phyloP scores from a whole-genome alignment of 2,329 filamentous ascomycete species.

The Arthroderma sp. region DNA sequence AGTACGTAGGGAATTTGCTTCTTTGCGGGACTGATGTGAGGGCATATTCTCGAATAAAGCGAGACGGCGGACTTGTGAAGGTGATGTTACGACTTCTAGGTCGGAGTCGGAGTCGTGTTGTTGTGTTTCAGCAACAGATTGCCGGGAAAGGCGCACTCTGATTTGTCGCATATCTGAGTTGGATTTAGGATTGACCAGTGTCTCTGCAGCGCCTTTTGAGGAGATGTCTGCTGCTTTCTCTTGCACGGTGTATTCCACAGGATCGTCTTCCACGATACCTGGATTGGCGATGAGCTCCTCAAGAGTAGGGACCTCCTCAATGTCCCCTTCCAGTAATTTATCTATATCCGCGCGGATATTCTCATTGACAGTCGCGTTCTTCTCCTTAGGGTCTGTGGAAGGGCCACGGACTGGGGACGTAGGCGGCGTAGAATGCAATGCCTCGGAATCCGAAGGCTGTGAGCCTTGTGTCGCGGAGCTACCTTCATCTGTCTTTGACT shows the following conservation, averaged over 20 bases:
- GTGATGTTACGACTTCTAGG: constrained; percentile 48
- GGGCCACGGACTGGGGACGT: constrained; percentile 46
- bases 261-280: background rate
- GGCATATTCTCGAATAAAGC: constrained; percentile 58
- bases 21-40: constrained; percentile 37
- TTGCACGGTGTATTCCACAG: background rate
- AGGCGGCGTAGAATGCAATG: constrained; percentile 51
- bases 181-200: background rate
- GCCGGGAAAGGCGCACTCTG: constrained; percentile 29
- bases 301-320: constrained; percentile 1
- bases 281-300: background rate
- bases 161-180: constrained; percentile 15
- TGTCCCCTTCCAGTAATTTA: background rate
- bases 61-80: constrained; percentile 29
- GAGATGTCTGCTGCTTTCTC: background rate
- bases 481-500: constrained; percentile 10
- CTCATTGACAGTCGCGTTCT: background rate
- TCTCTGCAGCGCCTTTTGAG: background rate
- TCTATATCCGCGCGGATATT: background rate
- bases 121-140: constrained; percentile 23
- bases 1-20: constrained; percentile 47
- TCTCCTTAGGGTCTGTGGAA: background rate
- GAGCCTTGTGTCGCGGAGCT: constrained; percentile 18
- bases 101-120: constrained; percentile 37
- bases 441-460: constrained; percentile 28